Percentiles rank a stretch among this genome's conserved stretches.
Evolutionary conservation across 768 basidiomycete genomes (phyloP).

Genomic region (Podaxis rugospora): DNA sequence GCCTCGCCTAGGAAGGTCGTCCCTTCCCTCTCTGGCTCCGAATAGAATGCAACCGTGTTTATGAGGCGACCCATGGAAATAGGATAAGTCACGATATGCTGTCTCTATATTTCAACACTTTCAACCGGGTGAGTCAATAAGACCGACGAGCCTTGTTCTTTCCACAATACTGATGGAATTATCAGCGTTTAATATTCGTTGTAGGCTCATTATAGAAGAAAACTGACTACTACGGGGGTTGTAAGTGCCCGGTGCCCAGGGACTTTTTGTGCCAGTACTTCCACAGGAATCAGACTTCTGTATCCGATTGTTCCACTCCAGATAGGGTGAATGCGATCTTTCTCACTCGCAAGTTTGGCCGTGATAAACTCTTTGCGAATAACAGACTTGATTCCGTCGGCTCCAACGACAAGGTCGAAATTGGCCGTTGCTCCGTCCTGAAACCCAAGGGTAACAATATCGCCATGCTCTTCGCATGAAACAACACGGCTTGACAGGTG

Average conservation of each 20-base stretch:
- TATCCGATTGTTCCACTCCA: constrained; percentile 41
- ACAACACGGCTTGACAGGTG: constrained; percentile 40
- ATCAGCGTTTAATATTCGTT: background rate
- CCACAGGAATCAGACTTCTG: constrained; percentile 30
- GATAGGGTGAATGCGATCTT: constrained; percentile 20
- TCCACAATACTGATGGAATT: constrained; percentile 22
- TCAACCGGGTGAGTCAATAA: constrained; percentile 4
- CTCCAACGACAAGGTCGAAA: constrained; percentile 45
- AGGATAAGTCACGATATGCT: constrained; percentile 39
- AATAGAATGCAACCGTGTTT: constrained; percentile 30
- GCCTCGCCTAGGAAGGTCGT: constrained; percentile 27
- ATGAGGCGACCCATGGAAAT: constrained; percentile 30
- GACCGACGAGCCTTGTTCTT: constrained; percentile 22
- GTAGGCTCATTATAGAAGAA: background rate
- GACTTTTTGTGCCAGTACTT: constrained; percentile 20
- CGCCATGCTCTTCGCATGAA: constrained; percentile 28
- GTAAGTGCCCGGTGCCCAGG: constrained; percentile 20
- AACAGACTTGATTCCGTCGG: constrained; percentile 31
- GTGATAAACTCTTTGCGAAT: constrained; percentile 23
- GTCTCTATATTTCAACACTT: background rate
- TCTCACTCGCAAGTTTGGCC: constrained; percentile 12
- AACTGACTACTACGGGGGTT: constrained; percentile 19
- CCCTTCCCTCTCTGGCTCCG: constrained; percentile 24
- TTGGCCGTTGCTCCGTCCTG: constrained; percentile 38
- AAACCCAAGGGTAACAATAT: constrained; percentile 30